phyloP scores from a whole-genome alignment of 495 filamentous ascomycete species.

The Neurospora terricola region DNA sequence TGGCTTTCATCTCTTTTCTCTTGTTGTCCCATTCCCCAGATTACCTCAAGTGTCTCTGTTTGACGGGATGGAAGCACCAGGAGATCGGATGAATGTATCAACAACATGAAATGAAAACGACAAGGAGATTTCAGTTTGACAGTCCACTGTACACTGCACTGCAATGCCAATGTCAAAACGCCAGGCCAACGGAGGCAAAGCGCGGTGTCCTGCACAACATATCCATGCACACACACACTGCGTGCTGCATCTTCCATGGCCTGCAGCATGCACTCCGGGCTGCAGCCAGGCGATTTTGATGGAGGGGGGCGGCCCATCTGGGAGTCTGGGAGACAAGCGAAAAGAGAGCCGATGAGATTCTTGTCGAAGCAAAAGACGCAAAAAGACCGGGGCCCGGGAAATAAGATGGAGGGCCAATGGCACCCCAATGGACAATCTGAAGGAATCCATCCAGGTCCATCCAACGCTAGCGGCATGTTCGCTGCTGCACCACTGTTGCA shows the following conservation, averaged over 20 bases:
- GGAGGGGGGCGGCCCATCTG: background rate
- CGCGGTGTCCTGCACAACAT: background rate
- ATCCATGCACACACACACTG: background rate
- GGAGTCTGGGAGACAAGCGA: background rate
- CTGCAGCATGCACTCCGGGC: background rate
- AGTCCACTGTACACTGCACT: background rate
- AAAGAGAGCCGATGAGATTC: background rate
- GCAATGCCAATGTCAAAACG: constrained; percentile 8
- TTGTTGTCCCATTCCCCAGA: background rate
- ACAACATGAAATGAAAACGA: background rate
- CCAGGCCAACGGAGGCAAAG: constrained; percentile 3
- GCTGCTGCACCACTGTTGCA: background rate
- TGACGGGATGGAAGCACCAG: background rate
- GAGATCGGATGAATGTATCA: background rate
- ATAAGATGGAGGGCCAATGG: background rate
- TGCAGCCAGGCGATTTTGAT: background rate
- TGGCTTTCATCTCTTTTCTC: background rate
- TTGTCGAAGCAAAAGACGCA: background rate
- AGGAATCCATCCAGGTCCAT: background rate
- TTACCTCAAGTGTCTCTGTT: background rate
- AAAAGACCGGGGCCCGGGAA: background rate
- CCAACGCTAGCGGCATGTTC: background rate
- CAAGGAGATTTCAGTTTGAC: background rate
- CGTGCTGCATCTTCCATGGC: background rate
- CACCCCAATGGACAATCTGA: background rate